Conservation (phyloP, 441 rosid genomes). For the Manihot esculenta region DNA sequence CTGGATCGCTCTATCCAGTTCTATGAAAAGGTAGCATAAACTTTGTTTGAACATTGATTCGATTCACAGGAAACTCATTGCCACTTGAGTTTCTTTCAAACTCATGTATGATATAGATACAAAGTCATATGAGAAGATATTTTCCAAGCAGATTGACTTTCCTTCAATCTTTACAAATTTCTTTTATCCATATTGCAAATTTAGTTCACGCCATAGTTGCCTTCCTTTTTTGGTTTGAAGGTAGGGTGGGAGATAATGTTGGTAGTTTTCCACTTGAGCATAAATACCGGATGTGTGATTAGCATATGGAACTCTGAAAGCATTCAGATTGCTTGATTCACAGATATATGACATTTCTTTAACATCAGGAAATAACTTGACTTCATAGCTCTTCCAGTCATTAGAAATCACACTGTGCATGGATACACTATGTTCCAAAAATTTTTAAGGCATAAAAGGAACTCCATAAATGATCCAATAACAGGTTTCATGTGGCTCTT, state of each 20-base stretch:
- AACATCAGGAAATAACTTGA: neutral
- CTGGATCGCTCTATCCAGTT: slow-evolving; percentile 79
- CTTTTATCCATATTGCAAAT: neutral
- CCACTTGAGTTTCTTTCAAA: neutral
- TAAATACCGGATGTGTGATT: too few relatives aligned
- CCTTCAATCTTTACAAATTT: neutral
- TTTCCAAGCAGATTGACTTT: neutral
- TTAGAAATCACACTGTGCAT: neutral
- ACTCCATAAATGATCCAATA: neutral
- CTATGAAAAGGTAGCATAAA: slow-evolving; percentile 64
- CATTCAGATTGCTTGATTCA: neutral
- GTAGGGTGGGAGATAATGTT: too few relatives aligned
- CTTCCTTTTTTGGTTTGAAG: neutral
- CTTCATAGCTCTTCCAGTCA: neutral
- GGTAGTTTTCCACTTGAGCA: too few relatives aligned
- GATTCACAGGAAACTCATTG: neutral
- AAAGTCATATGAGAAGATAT: neutral
- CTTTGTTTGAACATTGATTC: neutral
- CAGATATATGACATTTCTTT: too few relatives aligned
- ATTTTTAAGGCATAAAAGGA: neutral
- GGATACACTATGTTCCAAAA: neutral
- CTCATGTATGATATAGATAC: neutral
- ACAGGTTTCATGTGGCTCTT: slow-evolving; percentile 10
- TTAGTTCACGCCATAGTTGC: neutral
- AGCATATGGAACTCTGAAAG: neutral